Evolutionary conservation across 2,329 filamentous ascomycete genomes (phyloP).

Genomic region (Chrysosporium keratinophilum): DNA sequence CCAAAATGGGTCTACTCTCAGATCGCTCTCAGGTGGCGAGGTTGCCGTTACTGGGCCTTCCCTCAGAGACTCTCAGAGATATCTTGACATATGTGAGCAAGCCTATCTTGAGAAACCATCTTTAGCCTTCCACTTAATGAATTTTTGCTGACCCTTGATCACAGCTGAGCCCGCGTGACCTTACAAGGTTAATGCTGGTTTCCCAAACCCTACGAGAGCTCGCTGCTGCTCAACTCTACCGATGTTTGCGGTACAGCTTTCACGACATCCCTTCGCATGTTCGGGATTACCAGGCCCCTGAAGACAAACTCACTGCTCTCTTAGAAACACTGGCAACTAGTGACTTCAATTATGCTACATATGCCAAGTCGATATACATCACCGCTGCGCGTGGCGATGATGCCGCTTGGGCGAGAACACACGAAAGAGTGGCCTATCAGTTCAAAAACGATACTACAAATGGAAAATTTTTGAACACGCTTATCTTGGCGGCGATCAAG

Average conservation of each 20-base stretch:
- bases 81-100: constrained; percentile 27
- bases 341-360: constrained; percentile 52
- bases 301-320: constrained; percentile 48
- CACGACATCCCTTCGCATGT: constrained; percentile 28
- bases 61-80: constrained; percentile 23
- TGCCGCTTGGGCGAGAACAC: constrained; percentile 30
- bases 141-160: background rate
- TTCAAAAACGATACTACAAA: constrained; percentile 48
- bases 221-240: constrained; percentile 50
- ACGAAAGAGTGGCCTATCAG: constrained; percentile 43
- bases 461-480: constrained; percentile 54
- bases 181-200: constrained; percentile 45
- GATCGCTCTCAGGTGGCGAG: background rate
- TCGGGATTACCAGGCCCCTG: constrained; percentile 44
- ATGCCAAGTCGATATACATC: constrained; percentile 47
- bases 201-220: constrained; percentile 49
- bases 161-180: constrained; percentile 16
- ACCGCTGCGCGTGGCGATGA: constrained; percentile 46
- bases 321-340: constrained; percentile 54
- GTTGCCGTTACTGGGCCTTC: constrained; percentile 21
- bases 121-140: constrained; percentile 26
- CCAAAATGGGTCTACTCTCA: background rate
- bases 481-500: constrained; percentile 48
- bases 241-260: constrained; percentile 51
- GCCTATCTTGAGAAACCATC: constrained; percentile 40